Evolutionary conservation across 805 yeast species (phyloP).

Genomic region (Ogataea haglerorum): DNA sequence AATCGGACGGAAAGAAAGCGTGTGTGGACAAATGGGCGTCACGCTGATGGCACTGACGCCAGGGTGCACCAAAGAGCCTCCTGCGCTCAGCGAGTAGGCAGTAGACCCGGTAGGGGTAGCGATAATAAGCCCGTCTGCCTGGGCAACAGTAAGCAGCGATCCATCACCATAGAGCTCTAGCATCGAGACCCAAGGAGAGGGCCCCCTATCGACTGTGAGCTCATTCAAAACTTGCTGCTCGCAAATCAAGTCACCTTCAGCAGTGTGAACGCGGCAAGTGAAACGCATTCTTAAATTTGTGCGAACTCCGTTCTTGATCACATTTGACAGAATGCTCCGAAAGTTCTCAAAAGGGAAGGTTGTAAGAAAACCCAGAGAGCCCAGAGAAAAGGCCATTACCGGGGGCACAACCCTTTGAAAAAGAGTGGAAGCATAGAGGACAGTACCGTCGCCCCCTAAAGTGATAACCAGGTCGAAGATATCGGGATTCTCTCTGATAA

Average conservation of each 20-base stretch:
- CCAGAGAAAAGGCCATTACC: constrained; percentile 80
- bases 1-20: constrained; percentile 88
- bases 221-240: constrained; percentile 85
- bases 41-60: constrained; percentile 89
- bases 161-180: constrained; percentile 88
- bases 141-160: constrained; percentile 79
- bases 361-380: constrained; percentile 90
- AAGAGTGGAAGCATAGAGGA: constrained; percentile 78
- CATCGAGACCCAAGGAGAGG: constrained; percentile 87
- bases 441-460: constrained; percentile 97
- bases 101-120: constrained; percentile 97
- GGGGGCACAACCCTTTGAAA: constrained; percentile 91
- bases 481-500: constrained; percentile 45
- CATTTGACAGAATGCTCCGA: constrained; percentile 51
- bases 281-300: constrained; percentile 84
- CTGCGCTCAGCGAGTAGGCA: constrained; percentile 92
- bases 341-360: constrained; percentile 78
- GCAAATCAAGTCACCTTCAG: constrained; percentile 51
- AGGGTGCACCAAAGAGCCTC: constrained; percentile 93
- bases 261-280: constrained; percentile 67
- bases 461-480: constrained; percentile 77
- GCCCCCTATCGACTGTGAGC: constrained; percentile 88
- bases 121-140: constrained; percentile 88
- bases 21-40: constrained; percentile 96
- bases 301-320: constrained; percentile 67